phyloP scores from a whole-genome alignment of 2,329 filamentous ascomycete species.

The Xylaria multiplex region DNA sequence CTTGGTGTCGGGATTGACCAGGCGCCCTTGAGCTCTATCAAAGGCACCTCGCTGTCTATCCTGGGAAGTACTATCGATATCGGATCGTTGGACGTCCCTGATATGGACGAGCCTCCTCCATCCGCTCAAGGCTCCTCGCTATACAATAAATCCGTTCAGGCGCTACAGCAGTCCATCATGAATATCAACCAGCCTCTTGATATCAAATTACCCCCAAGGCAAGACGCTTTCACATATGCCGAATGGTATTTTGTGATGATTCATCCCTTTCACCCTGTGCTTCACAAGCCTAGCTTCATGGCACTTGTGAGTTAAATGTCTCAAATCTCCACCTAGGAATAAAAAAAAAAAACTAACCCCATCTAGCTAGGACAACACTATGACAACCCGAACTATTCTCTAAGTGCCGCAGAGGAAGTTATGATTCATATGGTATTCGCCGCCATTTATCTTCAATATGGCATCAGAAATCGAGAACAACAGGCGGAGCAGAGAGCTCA shows the following conservation, averaged over 20 bases:
- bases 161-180: slow-evolving; percentile 73
- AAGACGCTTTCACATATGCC: slow-evolving; percentile 74
- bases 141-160: slow-evolving; percentile 78
- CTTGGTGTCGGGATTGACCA: slow-evolving; percentile 72
- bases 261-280: slow-evolving; percentile 75
- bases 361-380: slow-evolving; percentile 71
- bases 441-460: slow-evolving; percentile 80
- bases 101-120: slow-evolving; percentile 69
- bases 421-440: slow-evolving; percentile 83
- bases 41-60: slow-evolving; percentile 79
- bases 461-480: slow-evolving; percentile 72
- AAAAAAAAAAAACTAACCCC: slow-evolving; percentile 35
- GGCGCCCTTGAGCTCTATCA: slow-evolving; percentile 75
- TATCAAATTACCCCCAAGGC: slow-evolving; percentile 70
- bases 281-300: slow-evolving; percentile 81
- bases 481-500: slow-evolving; percentile 62
- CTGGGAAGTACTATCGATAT: slow-evolving; percentile 84
- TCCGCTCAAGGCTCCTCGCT: slow-evolving; percentile 57
- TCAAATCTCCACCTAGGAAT: neutral
- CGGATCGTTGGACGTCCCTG: slow-evolving; percentile 73
- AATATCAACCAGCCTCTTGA: slow-evolving; percentile 67
- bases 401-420: slow-evolving; percentile 72
- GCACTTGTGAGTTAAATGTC: slow-evolving; percentile 63
- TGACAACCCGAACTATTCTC: slow-evolving; percentile 71
- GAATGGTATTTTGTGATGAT: slow-evolving; percentile 80